A percentile compares a stretch with the other conserved stretches of the same genome.
phyloP scores from a whole-genome alignment of 176 grass and related monocot genomes.

The Oryza punctata region DNA sequence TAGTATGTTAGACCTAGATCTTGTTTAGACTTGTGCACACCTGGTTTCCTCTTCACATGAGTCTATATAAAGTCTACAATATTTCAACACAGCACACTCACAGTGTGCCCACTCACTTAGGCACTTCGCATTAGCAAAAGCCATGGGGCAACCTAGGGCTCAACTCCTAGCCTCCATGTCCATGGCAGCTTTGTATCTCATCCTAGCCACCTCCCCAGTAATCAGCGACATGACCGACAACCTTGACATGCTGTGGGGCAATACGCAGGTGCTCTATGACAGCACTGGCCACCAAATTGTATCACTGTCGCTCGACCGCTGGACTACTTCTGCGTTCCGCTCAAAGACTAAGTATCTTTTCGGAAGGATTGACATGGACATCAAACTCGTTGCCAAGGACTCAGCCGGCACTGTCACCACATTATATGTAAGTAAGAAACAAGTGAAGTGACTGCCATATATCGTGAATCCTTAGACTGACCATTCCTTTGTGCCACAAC shows the following conservation, averaged over 20 bases:
- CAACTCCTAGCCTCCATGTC: neutral
- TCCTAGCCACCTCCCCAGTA: slow-evolving; percentile 14
- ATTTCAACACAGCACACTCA: slow-evolving; percentile 13
- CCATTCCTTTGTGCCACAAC: neutral
- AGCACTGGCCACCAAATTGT: slow-evolving; percentile 35
- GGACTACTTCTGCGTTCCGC: slow-evolving; percentile 40
- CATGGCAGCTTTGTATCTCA: neutral
- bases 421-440: slow-evolving; percentile 52
- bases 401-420: slow-evolving; percentile 66
- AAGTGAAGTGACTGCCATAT: neutral
- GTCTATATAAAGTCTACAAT: slow-evolving; percentile 34
- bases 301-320: slow-evolving; percentile 43
- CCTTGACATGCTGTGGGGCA: slow-evolving; percentile 52
- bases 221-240: slow-evolving; percentile 30
- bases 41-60: neutral
- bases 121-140: slow-evolving; percentile 1
- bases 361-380: slow-evolving; percentile 63
- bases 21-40: slow-evolving; percentile 9
- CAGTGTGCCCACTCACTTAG: neutral
- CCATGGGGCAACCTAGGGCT: slow-evolving; percentile 24
- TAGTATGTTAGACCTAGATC: neutral
- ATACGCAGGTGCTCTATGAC: slow-evolving; percentile 17
- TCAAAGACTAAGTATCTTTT: slow-evolving; percentile 56
- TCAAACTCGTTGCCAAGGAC: slow-evolving; percentile 53
- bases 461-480: slow-evolving; percentile 36